Evolutionary conservation across 305 asterid species (phyloP).

Genomic region (Solanum hybrid): DNA sequence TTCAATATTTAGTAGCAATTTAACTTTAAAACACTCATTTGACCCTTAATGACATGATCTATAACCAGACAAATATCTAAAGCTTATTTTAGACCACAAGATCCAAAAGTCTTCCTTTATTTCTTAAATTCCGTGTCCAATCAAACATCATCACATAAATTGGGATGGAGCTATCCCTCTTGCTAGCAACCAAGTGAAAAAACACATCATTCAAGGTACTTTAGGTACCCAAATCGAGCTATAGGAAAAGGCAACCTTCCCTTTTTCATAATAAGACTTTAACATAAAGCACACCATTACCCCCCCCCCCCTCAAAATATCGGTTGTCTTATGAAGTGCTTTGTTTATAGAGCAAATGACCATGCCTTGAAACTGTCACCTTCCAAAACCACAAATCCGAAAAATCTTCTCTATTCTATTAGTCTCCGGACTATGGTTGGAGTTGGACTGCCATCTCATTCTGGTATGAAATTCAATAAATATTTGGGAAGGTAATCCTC

Average conservation of each 20-base stretch:
- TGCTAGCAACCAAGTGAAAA: not conserved
- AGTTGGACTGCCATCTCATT: not conserved
- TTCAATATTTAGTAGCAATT: not conserved
- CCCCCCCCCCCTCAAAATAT: not conserved
- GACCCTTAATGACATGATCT: not conserved
- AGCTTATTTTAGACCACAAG: not conserved
- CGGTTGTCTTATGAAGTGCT: not conserved
- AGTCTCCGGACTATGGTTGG: not conserved
- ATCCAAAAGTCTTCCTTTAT: not conserved
- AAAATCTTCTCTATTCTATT: not conserved
- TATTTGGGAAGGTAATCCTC: too few relatives aligned
- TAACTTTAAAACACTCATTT: not conserved
- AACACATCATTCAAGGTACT: not conserved
- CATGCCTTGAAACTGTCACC: not conserved
- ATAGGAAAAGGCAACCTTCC: not conserved
- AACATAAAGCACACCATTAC: not conserved
- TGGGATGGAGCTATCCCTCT: not conserved
- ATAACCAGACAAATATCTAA: not conserved
- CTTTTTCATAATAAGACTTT: not conserved
- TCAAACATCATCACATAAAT: not conserved
- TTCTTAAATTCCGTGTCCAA: not conserved
- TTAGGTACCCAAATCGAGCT: not conserved
- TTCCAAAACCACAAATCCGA: not conserved
- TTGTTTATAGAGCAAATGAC: not conserved
- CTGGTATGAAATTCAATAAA: not conserved